Evolutionary conservation across 371 early-diverging fungal genomes (phyloP).

Genomic region (Batrachochytrium dendrobatidis): DNA sequence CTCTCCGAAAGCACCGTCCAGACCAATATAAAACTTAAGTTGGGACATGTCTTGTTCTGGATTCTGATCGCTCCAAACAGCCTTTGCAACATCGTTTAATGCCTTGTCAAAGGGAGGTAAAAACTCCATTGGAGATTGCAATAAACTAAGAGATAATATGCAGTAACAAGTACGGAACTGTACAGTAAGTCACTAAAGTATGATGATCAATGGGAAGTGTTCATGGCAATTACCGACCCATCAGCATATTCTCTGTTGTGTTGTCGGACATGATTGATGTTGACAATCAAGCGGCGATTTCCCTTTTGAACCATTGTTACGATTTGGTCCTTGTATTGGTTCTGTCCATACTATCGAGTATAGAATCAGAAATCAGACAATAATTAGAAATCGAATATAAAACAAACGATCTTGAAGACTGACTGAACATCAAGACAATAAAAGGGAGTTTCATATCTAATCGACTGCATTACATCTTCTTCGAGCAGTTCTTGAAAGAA

Average conservation of each 20-base stretch:
- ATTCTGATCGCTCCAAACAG: slow-evolving; percentile 4
- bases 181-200: background rate
- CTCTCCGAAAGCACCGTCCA: slow-evolving; percentile 92
- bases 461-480: slow-evolving; percentile 21
- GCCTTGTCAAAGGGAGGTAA: slow-evolving; percentile 81
- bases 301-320: slow-evolving; percentile 54
- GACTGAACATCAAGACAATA: background rate
- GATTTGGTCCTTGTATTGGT: slow-evolving; percentile 59
- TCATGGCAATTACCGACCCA: slow-evolving; percentile 42
- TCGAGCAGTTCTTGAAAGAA: slow-evolving; percentile 43
- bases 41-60: slow-evolving; percentile 26
- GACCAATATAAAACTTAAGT: slow-evolving; percentile 67
- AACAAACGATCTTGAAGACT: background rate
- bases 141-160: slow-evolving; percentile 39
- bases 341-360: slow-evolving; percentile 37
- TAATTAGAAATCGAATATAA: background rate
- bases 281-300: slow-evolving; percentile 71
- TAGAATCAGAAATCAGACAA: background rate
- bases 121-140: slow-evolving; percentile 72
- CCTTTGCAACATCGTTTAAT: slow-evolving; percentile 51
- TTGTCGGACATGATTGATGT: slow-evolving; percentile 80
- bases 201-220: background rate
- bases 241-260: slow-evolving; percentile 58
- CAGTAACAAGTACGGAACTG: background rate
- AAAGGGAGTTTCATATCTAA: background rate